A percentile compares a stretch with the other conserved stretches of the same genome.
Evolutionary conservation across 1,139 yeast species (phyloP).

Genomic region (Waltiozyma sp.): DNA sequence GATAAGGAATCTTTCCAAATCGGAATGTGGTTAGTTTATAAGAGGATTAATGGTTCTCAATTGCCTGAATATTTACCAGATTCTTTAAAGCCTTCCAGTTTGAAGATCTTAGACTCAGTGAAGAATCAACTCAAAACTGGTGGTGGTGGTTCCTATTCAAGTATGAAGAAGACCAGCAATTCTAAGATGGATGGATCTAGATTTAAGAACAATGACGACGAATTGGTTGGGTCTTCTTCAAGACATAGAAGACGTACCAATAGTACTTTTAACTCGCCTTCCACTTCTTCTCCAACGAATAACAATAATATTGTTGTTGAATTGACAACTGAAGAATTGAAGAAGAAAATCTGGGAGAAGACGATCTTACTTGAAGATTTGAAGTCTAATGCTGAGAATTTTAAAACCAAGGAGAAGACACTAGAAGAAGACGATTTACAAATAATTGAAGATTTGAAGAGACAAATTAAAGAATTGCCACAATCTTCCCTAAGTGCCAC

Average conservation of each 20-base stretch:
- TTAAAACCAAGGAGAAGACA: constrained; percentile 15
- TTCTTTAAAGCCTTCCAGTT: constrained; percentile 72
- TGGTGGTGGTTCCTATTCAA: neutral
- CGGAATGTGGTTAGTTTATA: constrained; percentile 74
- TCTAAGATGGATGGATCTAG: constrained; percentile 17
- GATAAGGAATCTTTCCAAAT: constrained; percentile 73
- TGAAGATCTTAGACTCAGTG: constrained; percentile 45
- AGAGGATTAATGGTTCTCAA: constrained; percentile 62
- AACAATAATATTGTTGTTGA: constrained; percentile 10
- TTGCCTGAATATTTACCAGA: constrained; percentile 66
- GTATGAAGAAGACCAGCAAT: constrained; percentile 14
- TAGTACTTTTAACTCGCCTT: neutral
- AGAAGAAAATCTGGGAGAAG: constrained; percentile 50
- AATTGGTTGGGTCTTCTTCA: constrained; percentile 20
- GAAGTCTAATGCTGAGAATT: constrained; percentile 12
- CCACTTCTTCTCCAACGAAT: neutral
- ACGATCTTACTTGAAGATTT: constrained; percentile 48
- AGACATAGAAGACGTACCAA: constrained; percentile 18
- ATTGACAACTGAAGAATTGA: constrained; percentile 34
- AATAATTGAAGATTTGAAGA: constrained; percentile 56
- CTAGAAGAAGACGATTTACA: constrained; percentile 23
- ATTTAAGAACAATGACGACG: constrained; percentile 32
- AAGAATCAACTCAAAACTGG: constrained; percentile 36
- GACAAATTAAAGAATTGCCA: constrained; percentile 35
- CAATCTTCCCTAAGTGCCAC: constrained; percentile 4